These are phyloP conservation scores for Annulohypoxylon truncatum DNA, from an alignment of 2,329 filamentous ascomycete genomes.

Conservation along the genomic window DNA sequence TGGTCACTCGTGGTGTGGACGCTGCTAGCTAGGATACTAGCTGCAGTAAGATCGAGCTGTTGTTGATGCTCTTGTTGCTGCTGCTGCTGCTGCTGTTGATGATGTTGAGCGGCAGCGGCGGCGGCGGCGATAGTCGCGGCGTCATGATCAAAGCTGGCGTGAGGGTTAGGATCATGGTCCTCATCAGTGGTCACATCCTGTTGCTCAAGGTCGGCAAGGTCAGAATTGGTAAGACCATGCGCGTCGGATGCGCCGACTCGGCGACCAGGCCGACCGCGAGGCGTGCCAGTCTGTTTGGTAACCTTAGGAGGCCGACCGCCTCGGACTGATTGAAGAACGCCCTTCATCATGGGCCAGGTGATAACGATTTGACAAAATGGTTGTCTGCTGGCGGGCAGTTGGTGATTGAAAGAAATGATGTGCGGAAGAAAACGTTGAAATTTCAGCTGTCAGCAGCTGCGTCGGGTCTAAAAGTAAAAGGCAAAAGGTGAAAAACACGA, in stretches of 20 bases:
- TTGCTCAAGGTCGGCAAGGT: conserved; percentile 46
- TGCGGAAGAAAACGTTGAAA: conserved; percentile 34
- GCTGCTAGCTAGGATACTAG: conserved; percentile 49
- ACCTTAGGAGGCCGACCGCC: conserved; percentile 58
- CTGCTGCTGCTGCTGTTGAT: conserved; percentile 49
- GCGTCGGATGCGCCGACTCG: conserved; percentile 47
- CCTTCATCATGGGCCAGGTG: conserved; percentile 49
- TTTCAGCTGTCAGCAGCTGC: conserved; percentile 51
- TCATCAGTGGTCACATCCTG: conserved; percentile 43
- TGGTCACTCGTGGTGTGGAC: conserved; percentile 49
- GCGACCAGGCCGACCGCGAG: conserved; percentile 48
- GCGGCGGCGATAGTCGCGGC: conserved; percentile 49
- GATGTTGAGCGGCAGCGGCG: conserved; percentile 51
- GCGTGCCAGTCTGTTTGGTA: conserved; percentile 53
- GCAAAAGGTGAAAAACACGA: neutral
- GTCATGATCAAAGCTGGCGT: conserved; percentile 44
- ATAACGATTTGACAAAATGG: conserved; percentile 30
- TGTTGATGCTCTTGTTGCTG: conserved; percentile 50
- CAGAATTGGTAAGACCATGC: conserved; percentile 51
- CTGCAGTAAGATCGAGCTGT: conserved; percentile 48
- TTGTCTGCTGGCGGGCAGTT: conserved; percentile 52
- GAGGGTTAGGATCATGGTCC: conserved; percentile 42
- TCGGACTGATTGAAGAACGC: conserved; percentile 53
- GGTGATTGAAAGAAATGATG: conserved; percentile 47
- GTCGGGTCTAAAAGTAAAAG: neutral